Evolutionary conservation across 2,329 filamentous ascomycete species (phyloP).

Genomic region (Paecilomyces variotii): DNA sequence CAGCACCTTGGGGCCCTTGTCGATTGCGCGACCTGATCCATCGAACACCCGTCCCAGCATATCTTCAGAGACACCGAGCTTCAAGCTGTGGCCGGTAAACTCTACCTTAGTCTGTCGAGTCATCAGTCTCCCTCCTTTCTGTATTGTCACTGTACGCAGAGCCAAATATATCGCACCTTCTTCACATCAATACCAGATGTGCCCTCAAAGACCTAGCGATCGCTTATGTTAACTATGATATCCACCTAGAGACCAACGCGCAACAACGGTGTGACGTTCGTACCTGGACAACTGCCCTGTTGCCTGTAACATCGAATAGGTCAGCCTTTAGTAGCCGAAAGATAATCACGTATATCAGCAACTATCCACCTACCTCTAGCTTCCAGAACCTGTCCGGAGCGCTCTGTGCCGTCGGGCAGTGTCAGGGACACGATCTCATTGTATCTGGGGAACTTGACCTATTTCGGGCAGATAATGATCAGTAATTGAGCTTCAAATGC

Average conservation of each 20-base stretch:
- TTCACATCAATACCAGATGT: slow-evolving; percentile 97
- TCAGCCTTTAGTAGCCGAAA: background rate
- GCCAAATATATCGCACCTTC: slow-evolving; percentile 54
- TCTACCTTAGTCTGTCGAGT: slow-evolving; percentile 77
- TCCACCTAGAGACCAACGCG: slow-evolving; percentile 3
- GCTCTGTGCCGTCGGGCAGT: slow-evolving; percentile 86
- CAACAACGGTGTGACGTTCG: slow-evolving; percentile 9
- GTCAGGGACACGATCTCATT: slow-evolving; percentile 98
- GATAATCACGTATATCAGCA: background rate
- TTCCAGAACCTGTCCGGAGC: slow-evolving; percentile 93
- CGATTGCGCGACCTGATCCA: slow-evolving; percentile 93
- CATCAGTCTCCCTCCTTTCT: slow-evolving; percentile 16
- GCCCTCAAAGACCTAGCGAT: slow-evolving; percentile 81
- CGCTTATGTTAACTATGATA: slow-evolving; percentile 16
- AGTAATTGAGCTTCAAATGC: slow-evolving; percentile 8
- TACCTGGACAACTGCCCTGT: slow-evolving; percentile 92
- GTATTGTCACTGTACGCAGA: background rate
- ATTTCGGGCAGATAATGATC: slow-evolving; percentile 9
- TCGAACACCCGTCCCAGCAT: slow-evolving; percentile 99
- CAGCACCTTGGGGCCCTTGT: slow-evolving; percentile 96
- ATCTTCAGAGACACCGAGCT: slow-evolving; percentile 97
- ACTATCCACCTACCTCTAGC: slow-evolving; percentile 65
- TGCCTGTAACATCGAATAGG: slow-evolving; percentile 49
- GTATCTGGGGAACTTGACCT: slow-evolving; percentile 97
- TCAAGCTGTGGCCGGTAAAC: slow-evolving; percentile 93